Percentiles rank a stretch among this genome's conserved stretches.
phyloP scores from a whole-genome alignment of 2,329 filamentous ascomycete genomes.

The Penicillium sp. region DNA sequence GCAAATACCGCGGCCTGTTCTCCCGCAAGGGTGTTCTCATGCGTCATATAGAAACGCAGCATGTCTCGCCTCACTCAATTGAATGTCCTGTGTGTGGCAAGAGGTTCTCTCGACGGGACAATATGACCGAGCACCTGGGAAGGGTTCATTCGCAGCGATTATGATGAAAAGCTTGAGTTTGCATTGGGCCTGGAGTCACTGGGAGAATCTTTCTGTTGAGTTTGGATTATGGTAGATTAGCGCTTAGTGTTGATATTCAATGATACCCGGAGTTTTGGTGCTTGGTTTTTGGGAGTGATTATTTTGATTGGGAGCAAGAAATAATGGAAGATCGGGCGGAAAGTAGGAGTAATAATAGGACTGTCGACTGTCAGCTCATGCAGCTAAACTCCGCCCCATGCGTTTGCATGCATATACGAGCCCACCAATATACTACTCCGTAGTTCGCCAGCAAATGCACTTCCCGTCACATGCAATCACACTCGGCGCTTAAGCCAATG shows the following conservation, averaged over 20 bases:
- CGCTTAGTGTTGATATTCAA: neutral
- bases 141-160: neutral
- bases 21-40: neutral
- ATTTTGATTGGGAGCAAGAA: too few species aligned
- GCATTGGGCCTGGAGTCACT: neutral
- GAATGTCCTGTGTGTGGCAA: neutral
- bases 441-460: neutral
- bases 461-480: neutral
- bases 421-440: neutral
- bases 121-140: neutral
- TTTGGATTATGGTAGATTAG: neutral
- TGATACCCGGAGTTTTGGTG: neutral
- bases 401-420: neutral
- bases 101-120: neutral
- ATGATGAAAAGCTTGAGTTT: neutral
- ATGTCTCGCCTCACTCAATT: neutral
- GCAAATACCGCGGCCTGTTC: neutral
- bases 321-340: neutral
- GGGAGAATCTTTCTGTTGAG: neutral
- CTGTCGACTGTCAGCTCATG: neutral
- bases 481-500: too few species aligned
- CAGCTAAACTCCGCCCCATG: neutral
- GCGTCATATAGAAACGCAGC: slow-evolving; percentile 3
- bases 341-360: neutral
- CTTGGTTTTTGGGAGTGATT: neutral